Percentiles rank a stretch among this genome's conserved stretches.
Conservation (phyloP, 257 asterid species). For the Anisodus tanguticus region DNA sequence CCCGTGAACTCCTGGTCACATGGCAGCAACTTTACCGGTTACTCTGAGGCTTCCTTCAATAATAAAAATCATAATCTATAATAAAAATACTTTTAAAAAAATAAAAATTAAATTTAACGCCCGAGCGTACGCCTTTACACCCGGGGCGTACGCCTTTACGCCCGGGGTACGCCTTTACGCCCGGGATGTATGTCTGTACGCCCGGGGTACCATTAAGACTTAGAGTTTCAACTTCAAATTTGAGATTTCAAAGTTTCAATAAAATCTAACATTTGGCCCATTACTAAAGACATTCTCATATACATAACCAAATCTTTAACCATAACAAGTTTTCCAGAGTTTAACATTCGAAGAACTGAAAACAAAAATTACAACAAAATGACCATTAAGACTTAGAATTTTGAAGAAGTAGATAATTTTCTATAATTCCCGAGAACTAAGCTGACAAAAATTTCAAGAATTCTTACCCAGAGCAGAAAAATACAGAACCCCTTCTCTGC, state of each 20-base stretch:
- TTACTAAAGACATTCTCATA: background rate
- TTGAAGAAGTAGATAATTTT: background rate
- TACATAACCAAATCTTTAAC: background rate
- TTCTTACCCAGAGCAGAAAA: slow-evolving; percentile 13
- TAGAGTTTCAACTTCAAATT: background rate
- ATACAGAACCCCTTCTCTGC: background rate
- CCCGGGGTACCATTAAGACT: background rate
- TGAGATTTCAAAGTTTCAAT: no score
- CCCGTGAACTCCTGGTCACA: no score
- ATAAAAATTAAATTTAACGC: no score
- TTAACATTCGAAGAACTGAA: background rate
- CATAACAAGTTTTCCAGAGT: background rate
- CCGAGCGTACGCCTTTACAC: no score
- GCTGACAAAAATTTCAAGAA: background rate
- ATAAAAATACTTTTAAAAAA: no score
- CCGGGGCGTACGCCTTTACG: no score
- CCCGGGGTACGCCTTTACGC: no score
- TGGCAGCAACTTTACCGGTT: no score
- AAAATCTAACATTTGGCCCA: no score
- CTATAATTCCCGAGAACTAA: background rate
- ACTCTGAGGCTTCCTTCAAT: no score
- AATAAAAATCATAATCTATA: no score
- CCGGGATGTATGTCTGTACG: no score
- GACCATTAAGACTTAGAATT: background rate
- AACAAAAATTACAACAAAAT: background rate